Percentiles rank a stretch among this genome's conserved stretches.
These are phyloP conservation scores for Saprolegnia diclina DNA, from an alignment of 352 stramenopile genomes.

Conservation along the genomic window DNA sequence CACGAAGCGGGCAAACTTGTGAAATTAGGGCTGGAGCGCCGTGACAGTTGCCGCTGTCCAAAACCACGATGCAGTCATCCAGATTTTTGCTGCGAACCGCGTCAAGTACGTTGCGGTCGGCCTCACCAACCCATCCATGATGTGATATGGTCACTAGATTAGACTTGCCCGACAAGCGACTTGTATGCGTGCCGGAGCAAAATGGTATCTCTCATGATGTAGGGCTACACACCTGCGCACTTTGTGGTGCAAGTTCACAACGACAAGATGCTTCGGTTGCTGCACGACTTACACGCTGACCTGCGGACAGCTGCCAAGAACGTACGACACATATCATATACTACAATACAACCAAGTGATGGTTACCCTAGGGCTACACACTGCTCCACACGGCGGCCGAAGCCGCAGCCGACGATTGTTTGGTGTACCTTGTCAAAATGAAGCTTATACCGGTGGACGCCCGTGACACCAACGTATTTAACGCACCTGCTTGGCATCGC, in stretches of 20 bases:
- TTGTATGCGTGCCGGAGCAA: constrained; percentile 32
- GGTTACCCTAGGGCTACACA: constrained; percentile 38
- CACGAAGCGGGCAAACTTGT: background rate
- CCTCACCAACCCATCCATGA: background rate
- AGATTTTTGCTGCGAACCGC: constrained; percentile 40
- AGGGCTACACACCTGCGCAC: constrained; percentile 51
- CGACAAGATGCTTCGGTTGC: constrained; percentile 40
- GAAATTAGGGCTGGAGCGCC: constrained; percentile 45
- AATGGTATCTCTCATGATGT: no score
- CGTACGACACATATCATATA: constrained; percentile 28
- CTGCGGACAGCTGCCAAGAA: constrained; percentile 47
- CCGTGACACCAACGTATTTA: constrained; percentile 18
- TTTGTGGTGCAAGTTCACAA: constrained; percentile 52
- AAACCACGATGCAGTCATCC: constrained; percentile 43
- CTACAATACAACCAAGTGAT: background rate
- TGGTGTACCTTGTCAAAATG: constrained; percentile 38
- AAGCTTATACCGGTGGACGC: constrained; percentile 30
- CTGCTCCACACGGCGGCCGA: constrained; percentile 51
- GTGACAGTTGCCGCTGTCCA: constrained; percentile 54
- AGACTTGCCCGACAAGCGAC: constrained; percentile 36
- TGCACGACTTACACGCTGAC: constrained; percentile 39
- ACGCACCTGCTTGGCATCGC: constrained; percentile 30
- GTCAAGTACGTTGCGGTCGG: constrained; percentile 21
- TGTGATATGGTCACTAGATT: constrained; percentile 28
- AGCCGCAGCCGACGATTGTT: constrained; percentile 41